Evolutionary conservation across 139 green algal species (phyloP), one percentile per base, ranked within the genome.

Genomic region (Tetradesmus obliquus): DNA sequence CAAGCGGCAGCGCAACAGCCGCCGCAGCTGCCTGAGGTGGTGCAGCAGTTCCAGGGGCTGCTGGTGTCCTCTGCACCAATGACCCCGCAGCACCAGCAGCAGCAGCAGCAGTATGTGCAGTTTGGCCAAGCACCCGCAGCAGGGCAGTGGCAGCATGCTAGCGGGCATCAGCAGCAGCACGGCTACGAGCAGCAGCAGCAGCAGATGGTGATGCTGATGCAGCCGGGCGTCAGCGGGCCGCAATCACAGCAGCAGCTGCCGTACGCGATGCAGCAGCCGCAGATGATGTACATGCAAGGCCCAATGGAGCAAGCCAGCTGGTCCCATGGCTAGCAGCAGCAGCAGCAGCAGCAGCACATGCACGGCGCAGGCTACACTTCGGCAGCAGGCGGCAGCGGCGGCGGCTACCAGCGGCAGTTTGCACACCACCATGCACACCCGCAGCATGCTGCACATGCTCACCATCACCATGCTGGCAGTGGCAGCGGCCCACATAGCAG

Each of bases 31-130:
- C 74, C 74, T 54, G 74, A 82, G n/a, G 74, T 82, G 74, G 24
- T 88, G 57, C 84, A 88, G 84, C 84, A 88, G 84, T 88, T 88
- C 20, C 84, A 88, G 57, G 57, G 57, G 3, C 72, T 88, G 32
- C 74, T 82, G 74, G 74, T 54, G 74, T 51, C 74, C 5, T 82
- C 74, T 82, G 7, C 74, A 54, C n/a, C n/a, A 8, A 82, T 88
- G 84, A 60, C 15, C 24, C 84, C 22, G 84, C 66, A 76, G 66
- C 66, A 76, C 15, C 66, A 66, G 7, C 57, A 76, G 15, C 66
- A 32, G 19, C 54, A 71, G 82, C 20, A 54, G 82, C 82, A 72
- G 55, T 20, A n/a, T 55, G 17, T n/a, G 17, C 55, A 87, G 15
- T 20, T 32, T 19, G 19, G 45, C 51, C 45, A 15, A 32, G 55